Evolutionary conservation across 2,329 filamentous ascomycete genomes (phyloP), one percentile per base, ranked within the genome.

Genomic region (Exophiala sp.): DNA sequence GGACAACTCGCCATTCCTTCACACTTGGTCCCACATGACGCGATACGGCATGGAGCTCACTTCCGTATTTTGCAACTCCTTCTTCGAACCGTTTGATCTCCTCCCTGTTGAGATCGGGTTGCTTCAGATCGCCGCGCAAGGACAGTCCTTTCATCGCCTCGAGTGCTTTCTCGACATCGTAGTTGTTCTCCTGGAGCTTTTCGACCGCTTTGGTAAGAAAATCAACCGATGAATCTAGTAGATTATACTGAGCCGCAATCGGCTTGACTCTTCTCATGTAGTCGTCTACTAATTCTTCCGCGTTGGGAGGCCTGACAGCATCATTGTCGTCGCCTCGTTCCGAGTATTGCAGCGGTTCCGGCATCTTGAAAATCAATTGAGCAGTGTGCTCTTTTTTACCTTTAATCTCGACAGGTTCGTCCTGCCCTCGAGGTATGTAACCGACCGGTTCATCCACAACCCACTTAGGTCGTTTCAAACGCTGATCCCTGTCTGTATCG

Each of bases 71-170:
- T 40, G 80, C 73, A 9, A 98, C 87, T 34, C 81, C 93, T 64
- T 96, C 90, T 63, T 96, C 93, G 61, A 97, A 97, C 53, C 85
- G 86, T 68, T 93, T 93, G 54, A 86, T 73, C 65, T 98, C 90
- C 24, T 86, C 75, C 7, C 86, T 75, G 37, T 75, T 87, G 43
- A 95, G 70, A 49, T 87, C 81, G 0, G 93, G 93, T 65, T 97
- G 90, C 61, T 90, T 89, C 62, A 97, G 82, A 43, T 82, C 82
- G 52, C 77, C 78, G 29, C 79, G 76, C 53, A 81, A 81, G 53
- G 90, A 81, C 9, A 83, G 73, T 59, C 80, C 80, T 45, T 80
- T 74, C 24, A 97, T 75, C 50, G 80, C 77, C 56, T 82, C 79
- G 19, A 95, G 71, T 0, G 91, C 86, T 58, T 77, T 77, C 14